Evolutionary conservation across 2,329 filamentous ascomycete genomes (phyloP).

Genomic region (Monosporascus sp.): DNA sequence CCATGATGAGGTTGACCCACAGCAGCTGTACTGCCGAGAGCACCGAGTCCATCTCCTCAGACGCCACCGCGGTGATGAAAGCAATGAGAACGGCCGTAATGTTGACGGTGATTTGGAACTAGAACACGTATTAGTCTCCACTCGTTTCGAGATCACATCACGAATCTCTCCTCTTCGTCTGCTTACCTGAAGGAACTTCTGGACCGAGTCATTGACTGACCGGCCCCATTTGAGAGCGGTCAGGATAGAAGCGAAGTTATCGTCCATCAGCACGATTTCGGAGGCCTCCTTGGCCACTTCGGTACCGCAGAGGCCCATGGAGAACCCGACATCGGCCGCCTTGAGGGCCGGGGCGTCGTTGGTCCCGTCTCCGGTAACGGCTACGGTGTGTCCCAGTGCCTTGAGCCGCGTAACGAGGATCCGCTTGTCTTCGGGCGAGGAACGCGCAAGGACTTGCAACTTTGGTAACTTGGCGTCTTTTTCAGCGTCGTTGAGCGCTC

Average conservation of each 20-base stretch:
- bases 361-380: conserved; percentile 62
- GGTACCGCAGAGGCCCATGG: conserved; percentile 62
- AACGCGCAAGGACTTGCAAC: conserved; percentile 60
- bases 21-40: conserved; percentile 62
- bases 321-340: conserved; percentile 62
- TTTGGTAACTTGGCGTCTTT: conserved; percentile 54
- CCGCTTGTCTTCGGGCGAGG: conserved; percentile 61
- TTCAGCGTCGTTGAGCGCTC: conserved; percentile 52
- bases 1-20: conserved; percentile 68
- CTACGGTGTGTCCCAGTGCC: conserved; percentile 56
- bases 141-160: background rate
- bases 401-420: conserved; percentile 58
- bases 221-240: conserved; percentile 65
- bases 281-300: conserved; percentile 65
- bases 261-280: conserved; percentile 63
- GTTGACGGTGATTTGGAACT: conserved; percentile 66
- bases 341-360: conserved; percentile 63
- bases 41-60: conserved; percentile 49
- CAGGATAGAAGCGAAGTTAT: conserved; percentile 62
- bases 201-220: conserved; percentile 62
- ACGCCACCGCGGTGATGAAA: conserved; percentile 58
- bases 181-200: conserved; percentile 58
- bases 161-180: background rate
- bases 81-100: conserved; percentile 63
- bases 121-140: conserved; percentile 1